Evolutionary conservation across 768 basidiomycete genomes (phyloP), one percentile per base, ranked within the genome.

Genomic region (Boletellus ananas): DNA sequence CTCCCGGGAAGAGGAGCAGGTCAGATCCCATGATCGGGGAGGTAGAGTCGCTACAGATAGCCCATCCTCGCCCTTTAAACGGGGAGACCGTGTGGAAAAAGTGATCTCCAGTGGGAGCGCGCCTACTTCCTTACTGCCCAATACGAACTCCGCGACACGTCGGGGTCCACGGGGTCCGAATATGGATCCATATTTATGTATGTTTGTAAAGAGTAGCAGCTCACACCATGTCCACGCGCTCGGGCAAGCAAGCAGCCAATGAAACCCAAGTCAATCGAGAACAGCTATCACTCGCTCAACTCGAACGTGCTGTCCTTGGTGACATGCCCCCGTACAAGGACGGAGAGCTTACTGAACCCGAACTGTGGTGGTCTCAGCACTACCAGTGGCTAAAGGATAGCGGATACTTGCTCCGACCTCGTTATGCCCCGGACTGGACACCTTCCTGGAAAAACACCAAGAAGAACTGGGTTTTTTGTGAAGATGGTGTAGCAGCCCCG

Each of bases 361-460:
- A 60, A 3, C 4, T 31, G 1, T 58, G 57, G 49, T 61, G 61
- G 61, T 40, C 47, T 4, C 0, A 34, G 4, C 62, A 37, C n/a
- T 55, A 54, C 0, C 0, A 23, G 3, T 61, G 56, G 54, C n/a
- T 64, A 33, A 45, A 54, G 34, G 53, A 49, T 0, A 42, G 8
- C 2, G 61, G 61, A 3, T 62, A 62, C 5, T 0, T 52, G 3
- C 56, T 63, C 34, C 56, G 61, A 10, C 48, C 45, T 6, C 61
- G 61, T 3, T 62, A 62, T 41, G 40, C 49, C 25, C 61, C 61
- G 0, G 52, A 48, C 2, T 62, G 61, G 62, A 34, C 21, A 0
- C 62, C 62, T 6, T 63, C 62, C 25, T 63, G 61, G 62, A 29
- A 49, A 33, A 33, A 35, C 9, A 42, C 44, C 0, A 45, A 46